Evolutionary conservation across 2,329 filamentous ascomycete species (phyloP), one percentile per base, ranked within the genome.

Genomic region (Pseudogymnoascus sp.): DNA sequence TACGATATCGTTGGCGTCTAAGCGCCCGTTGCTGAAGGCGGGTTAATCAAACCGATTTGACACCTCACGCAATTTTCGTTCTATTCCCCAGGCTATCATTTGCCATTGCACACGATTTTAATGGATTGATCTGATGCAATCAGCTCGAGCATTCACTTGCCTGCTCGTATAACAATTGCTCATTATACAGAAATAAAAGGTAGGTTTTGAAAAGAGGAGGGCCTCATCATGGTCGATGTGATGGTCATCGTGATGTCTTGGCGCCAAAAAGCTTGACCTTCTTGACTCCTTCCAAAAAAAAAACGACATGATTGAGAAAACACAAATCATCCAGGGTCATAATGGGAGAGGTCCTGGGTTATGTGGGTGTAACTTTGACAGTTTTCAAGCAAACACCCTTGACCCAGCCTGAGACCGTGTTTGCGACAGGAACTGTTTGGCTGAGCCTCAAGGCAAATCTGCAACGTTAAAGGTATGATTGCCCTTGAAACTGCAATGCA

Each of bases 401-500:
- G 25, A 53, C 43, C 43, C 43, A 33, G 43, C 25, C 43, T 53
- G 25, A 33, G 43, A 53, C 43, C 43, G 9, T 33, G 43, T 53
- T 53, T 53, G 43, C 43, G 43, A 53, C 43, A 53, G 25, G 22
- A 53, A 25, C 25, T 33, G 43, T 53, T 53, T 53, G 43, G 43
- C 30, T 33, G 43, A 33, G 43, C 43, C 43, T 33, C 43, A 18
- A 15, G 25, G 43, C 14, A 53, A 53, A 30, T 53, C 43, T 18
- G 43, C 43, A 30, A 53, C 43, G 25, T 7, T 12, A 53, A 33
- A 33, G n/a, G 43, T 53, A 53, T 53, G 43, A 53, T 53, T 30
- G 25, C 14, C 43, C 43, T 53, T 53, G 25, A 53, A 53, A 53
- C 43, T 53, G 43, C 43, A 53, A 53, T 53, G 43, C 43, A 53